A percentile compares a stretch with the other conserved stretches of the same genome.
These are phyloP conservation scores for Elongisporangium anandrum DNA, from an alignment of 352 stramenopile species.

Conservation along the genomic window DNA sequence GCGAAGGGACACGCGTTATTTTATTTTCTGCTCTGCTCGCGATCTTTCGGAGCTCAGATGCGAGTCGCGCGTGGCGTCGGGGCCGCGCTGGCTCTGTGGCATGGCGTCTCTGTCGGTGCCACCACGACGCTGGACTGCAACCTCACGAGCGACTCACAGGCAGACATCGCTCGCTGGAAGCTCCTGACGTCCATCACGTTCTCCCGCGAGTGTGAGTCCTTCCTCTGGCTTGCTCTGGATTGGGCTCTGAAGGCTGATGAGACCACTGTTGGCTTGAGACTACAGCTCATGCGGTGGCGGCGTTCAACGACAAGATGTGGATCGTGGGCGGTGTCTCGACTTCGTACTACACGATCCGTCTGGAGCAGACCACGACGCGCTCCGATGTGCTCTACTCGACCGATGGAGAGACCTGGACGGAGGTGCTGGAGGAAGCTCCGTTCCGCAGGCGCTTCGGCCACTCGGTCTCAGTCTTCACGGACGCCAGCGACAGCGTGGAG, in stretches of 20 bases:
- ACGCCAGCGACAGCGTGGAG: slow-evolving; percentile 41
- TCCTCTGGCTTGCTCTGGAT: too few species aligned
- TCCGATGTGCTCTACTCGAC: slow-evolving; percentile 59
- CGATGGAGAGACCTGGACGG: slow-evolving; percentile 55
- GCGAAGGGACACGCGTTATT: not conserved
- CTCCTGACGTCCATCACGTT: slow-evolving; percentile 44
- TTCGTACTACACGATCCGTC: slow-evolving; percentile 67
- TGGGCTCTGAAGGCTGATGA: not conserved
- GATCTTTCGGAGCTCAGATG: not conserved
- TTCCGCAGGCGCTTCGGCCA: slow-evolving; percentile 76
- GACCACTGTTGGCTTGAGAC: not conserved
- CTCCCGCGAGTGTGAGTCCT: slow-evolving; percentile 55
- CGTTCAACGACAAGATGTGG: slow-evolving; percentile 60
- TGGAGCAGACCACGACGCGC: slow-evolving; percentile 62
- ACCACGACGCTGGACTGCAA: slow-evolving; percentile 39
- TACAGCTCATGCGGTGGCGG: slow-evolving; percentile 59
- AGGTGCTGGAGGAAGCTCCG: slow-evolving; percentile 66
- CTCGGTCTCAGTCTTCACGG: slow-evolving; percentile 55
- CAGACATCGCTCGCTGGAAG: slow-evolving; percentile 44
- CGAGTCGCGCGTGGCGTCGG: not conserved
- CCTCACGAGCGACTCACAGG: slow-evolving; percentile 36
- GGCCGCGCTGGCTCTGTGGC: not conserved
- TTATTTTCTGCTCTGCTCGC: not conserved
- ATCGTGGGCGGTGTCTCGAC: slow-evolving; percentile 70
- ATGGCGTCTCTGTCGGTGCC: not conserved